A percentile compares a stretch with the other conserved stretches of the same genome.
Evolutionary conservation across 768 basidiomycete genomes (phyloP).

Genomic region (Pleurotus pulmonarius): DNA sequence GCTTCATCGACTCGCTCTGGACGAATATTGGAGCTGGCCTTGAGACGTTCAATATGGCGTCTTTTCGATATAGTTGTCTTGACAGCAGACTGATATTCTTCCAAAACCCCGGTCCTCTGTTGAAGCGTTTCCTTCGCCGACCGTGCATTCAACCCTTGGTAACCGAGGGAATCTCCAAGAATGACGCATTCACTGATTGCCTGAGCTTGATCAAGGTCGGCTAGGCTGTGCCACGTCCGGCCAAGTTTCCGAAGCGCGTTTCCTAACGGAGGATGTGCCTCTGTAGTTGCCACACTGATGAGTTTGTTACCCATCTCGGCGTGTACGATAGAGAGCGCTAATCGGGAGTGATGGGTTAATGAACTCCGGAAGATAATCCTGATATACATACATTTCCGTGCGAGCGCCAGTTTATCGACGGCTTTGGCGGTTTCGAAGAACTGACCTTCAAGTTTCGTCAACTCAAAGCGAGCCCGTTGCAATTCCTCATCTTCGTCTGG

Average conservation of each 20-base stretch:
- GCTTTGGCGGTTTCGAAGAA: conserved; percentile 93
- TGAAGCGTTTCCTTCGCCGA: conserved; percentile 93
- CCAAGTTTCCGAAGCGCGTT: conserved; percentile 85
- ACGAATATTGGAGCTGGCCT: conserved; percentile 81
- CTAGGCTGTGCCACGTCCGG: conserved; percentile 79
- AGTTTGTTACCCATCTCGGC: conserved; percentile 94
- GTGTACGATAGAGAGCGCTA: conserved; percentile 76
- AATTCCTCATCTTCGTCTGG: conserved; percentile 95
- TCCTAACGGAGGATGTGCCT: conserved; percentile 80
- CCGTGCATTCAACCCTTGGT: conserved; percentile 95
- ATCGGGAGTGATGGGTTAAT: conserved; percentile 2
- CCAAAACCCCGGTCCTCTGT: conserved; percentile 86
- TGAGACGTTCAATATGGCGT: conserved; percentile 84
- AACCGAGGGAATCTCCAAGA: conserved; percentile 92
- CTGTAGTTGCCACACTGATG: conserved; percentile 84
- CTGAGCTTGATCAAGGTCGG: conserved; percentile 88
- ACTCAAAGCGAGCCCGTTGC: conserved; percentile 83
- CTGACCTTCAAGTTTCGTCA: conserved; percentile 87
- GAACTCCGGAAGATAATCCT: not conserved
- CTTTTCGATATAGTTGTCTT: conserved; percentile 93
- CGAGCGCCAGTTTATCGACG: conserved; percentile 79
- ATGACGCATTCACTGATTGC: conserved; percentile 94
- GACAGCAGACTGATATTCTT: conserved; percentile 92
- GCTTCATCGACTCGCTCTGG: conserved; percentile 88
- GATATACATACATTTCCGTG: conserved; percentile 63